A percentile compares a stretch with the other conserved stretches of the same genome.
These are phyloP conservation scores for Zymoseptoria brevis DNA, from an alignment of 2,329 filamentous ascomycete genomes.

Conservation along the genomic window DNA sequence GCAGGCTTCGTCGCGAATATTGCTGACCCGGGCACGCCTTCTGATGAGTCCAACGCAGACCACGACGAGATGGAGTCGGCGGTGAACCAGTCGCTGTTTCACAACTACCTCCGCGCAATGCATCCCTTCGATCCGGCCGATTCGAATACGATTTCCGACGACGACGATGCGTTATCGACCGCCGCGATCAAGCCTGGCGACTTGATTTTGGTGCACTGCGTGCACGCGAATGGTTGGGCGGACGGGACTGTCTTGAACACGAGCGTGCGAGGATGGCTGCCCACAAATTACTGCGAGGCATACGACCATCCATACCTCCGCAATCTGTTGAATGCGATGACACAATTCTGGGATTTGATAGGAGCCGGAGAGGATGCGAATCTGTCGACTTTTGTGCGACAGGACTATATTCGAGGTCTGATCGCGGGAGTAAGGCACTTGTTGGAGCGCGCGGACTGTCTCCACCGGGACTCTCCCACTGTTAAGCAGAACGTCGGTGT, in stretches of 20 bases:
- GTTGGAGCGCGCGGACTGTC: slow-evolving; percentile 77
- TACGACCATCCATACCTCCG: slow-evolving; percentile 86
- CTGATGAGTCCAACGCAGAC: slow-evolving; percentile 10
- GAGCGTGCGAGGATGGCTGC: slow-evolving; percentile 86
- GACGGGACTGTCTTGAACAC: slow-evolving; percentile 84
- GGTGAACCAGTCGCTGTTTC: slow-evolving; percentile 56
- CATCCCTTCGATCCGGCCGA: slow-evolving; percentile 82
- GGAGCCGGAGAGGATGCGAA: slow-evolving; percentile 59
- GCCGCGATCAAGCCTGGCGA: slow-evolving; percentile 84
- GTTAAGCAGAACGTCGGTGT: slow-evolving; percentile 69
- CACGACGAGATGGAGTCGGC: slow-evolving; percentile 2
- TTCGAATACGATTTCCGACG: slow-evolving; percentile 60
- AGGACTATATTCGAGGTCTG: slow-evolving; percentile 89
- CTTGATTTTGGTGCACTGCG: slow-evolving; percentile 86
- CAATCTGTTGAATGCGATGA: slow-evolving; percentile 73
- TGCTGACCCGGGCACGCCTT: slow-evolving; percentile 15
- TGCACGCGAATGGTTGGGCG: slow-evolving; percentile 97
- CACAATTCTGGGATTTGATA: slow-evolving; percentile 88
- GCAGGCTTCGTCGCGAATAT: slow-evolving; percentile 17
- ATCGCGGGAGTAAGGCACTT: slow-evolving; percentile 89
- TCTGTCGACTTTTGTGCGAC: slow-evolving; percentile 72
- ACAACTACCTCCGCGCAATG: slow-evolving; percentile 90
- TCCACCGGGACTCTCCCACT: slow-evolving; percentile 70
- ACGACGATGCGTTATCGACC: slow-evolving; percentile 54
- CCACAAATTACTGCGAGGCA: slow-evolving; percentile 94